Evolutionary conservation across 306 rosid genomes (phyloP).

Genomic region (Vicia villosa): DNA sequence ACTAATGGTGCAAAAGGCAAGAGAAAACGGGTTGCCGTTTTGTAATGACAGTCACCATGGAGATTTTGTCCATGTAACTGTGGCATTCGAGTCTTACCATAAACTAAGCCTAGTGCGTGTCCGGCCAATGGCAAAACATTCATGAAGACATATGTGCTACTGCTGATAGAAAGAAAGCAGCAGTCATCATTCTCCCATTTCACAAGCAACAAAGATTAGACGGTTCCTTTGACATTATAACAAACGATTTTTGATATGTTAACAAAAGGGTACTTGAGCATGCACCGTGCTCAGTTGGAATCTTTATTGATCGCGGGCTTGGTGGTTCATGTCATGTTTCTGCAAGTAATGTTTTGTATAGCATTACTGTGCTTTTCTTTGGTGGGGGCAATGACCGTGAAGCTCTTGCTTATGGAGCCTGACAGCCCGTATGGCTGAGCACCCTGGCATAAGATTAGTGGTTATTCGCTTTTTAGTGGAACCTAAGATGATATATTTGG

Average conservation of each 20-base stretch:
- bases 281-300: slow-evolving; percentile 86
- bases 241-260: slow-evolving; percentile 57
- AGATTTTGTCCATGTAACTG: slow-evolving; percentile 49
- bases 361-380: slow-evolving; percentile 64
- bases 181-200: slow-evolving; percentile 80
- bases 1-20: slow-evolving; percentile 74
- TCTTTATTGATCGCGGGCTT: slow-evolving; percentile 81
- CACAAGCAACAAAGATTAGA: slow-evolving; percentile 84
- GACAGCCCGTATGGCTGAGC: slow-evolving; percentile 74
- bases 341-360: slow-evolving; percentile 68
- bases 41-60: slow-evolving; percentile 55
- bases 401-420: slow-evolving; percentile 86
- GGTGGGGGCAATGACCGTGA: slow-evolving; percentile 86
- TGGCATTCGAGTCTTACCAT: slow-evolving; percentile 72
- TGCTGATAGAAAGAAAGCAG: slow-evolving; percentile 65
- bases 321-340: slow-evolving; percentile 76
- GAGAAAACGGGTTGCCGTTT: slow-evolving; percentile 79
- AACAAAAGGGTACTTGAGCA: slow-evolving; percentile 71
- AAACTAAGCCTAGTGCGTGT: slow-evolving; percentile 70
- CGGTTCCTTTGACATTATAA: slow-evolving; percentile 58
- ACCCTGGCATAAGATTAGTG: slow-evolving; percentile 77
- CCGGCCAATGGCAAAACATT: slow-evolving; percentile 69
- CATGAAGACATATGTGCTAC: slow-evolving; percentile 83
- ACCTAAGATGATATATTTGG: too few species aligned
- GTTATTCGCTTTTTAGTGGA: too few species aligned